Base-by-base conservation (phyloP, 441 rosid species). In the Jatropha multifida region DNA sequence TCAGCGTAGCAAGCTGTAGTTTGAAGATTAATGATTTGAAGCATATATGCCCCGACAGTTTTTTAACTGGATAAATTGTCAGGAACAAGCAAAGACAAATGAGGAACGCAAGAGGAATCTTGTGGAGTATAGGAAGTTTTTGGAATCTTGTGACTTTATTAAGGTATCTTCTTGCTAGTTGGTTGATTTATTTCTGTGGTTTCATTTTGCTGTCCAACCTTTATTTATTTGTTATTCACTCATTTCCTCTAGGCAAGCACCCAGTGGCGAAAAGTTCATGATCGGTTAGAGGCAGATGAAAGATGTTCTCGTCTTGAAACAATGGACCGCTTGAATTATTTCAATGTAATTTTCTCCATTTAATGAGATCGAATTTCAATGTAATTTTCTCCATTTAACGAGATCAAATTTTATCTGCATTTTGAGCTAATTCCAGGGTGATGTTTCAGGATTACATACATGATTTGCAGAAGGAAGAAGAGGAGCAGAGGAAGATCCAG, bases 181-280 rank as follows among this genome's bases (percentile, higher is more conserved):
- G 74, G 64, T 44, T 80, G 68, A 76, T 75, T 46, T 4, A 44
- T 12, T 42, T 56, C 68, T 51, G 54, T 70, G 48, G 6, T 44
- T n/a, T 38, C 1, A 4, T 11, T 68, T 14, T 4, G 7, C 18
- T 41, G 10, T 51, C 68, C 6, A 17, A 64, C 40, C 65, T 64
- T 37, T 9, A 37, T 15, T 64, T 46, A 46, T 26, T 68, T 26
- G 63, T 71, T 44, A 27, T 66, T 75, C 32, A 32, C 32, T 32
- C 2, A 32, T 32, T 72, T 18, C 68, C 78, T 77, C 78, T 76
- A 95, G 99, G 95, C 87, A 68, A 86, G 77, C 83, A 87, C 87
- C 79, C 98, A 88, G 80, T 96, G 99, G 99, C 91, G 98, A 75
- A 96, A 94, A 84, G 85, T 96, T 80, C 95, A 92, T 76, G 98